Conservation (phyloP, 352 stramenopile genomes). For the Globisporangium abappressorium region DNA sequence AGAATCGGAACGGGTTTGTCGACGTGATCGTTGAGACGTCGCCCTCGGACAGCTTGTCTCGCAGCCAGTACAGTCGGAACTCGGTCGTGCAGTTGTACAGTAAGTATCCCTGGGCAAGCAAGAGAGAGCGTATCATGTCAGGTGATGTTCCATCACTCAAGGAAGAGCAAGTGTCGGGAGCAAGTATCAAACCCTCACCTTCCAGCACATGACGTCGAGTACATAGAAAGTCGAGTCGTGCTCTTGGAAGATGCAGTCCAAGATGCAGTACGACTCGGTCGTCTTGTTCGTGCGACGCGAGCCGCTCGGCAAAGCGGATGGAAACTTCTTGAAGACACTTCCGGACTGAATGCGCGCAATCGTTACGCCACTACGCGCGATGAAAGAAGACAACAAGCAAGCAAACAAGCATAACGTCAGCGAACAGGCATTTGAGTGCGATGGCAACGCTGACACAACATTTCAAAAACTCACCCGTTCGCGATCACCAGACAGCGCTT, state of each 20-base stretch:
- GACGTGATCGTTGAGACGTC: slow-evolving; percentile 36
- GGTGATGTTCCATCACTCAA: neutral
- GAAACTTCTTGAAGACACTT: slow-evolving; percentile 83
- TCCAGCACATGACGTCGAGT: slow-evolving; percentile 94
- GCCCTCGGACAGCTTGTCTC: slow-evolving; percentile 86
- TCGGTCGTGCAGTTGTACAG: slow-evolving; percentile 92
- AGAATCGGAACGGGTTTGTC: slow-evolving; percentile 74
- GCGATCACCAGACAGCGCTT: slow-evolving; percentile 89
- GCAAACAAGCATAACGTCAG: slow-evolving; percentile 3
- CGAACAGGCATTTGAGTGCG: slow-evolving; percentile 1
- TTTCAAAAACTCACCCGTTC: slow-evolving; percentile 48
- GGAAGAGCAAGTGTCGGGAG: neutral
- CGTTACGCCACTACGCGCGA: slow-evolving; percentile 54
- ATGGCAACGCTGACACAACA: neutral
- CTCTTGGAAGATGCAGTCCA: slow-evolving; percentile 92
- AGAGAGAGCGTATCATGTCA: neutral
- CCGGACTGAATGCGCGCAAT: slow-evolving; percentile 79
- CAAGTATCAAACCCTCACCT: slow-evolving; percentile 29
- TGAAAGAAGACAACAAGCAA: neutral
- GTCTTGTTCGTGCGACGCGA: slow-evolving; percentile 75
- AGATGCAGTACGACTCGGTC: slow-evolving; percentile 81
- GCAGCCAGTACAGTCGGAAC: slow-evolving; percentile 91
- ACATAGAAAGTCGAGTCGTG: slow-evolving; percentile 88
- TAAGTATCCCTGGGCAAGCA: slow-evolving; percentile 58
- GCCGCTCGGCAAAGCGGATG: slow-evolving; percentile 74